These are phyloP conservation scores for Oidiodendron maius DNA, from an alignment of 495 filamentous ascomycete species.

Conservation along the genomic window DNA sequence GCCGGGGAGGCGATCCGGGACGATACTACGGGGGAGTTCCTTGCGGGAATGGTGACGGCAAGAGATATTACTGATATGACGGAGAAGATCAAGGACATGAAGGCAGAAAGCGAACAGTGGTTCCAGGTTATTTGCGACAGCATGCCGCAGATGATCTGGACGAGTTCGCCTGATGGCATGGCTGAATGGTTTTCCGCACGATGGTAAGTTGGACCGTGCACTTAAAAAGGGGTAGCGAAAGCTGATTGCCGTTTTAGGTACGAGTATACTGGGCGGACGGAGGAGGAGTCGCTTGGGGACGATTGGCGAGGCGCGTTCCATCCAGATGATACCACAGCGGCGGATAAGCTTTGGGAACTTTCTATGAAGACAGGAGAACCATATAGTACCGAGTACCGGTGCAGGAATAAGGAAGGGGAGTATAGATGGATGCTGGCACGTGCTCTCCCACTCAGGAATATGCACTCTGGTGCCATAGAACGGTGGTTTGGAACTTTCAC, in stretches of 20 bases:
- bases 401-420: constrained; percentile 50
- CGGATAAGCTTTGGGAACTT: constrained; percentile 45
- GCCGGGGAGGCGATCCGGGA: constrained; percentile 53
- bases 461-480: constrained; percentile 52
- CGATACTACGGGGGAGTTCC: constrained; percentile 55
- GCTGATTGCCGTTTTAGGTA: constrained; percentile 32
- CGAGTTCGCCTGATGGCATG: constrained; percentile 48
- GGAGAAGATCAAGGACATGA: constrained; percentile 53
- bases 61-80: constrained; percentile 58
- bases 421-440: constrained; percentile 69
- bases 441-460: constrained; percentile 56
- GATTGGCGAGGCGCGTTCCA: constrained; percentile 39
- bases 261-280: constrained; percentile 59
- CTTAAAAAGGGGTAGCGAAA: background rate
- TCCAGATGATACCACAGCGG: constrained; percentile 50
- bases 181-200: constrained; percentile 62
- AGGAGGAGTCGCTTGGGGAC: constrained; percentile 38
- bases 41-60: constrained; percentile 58
- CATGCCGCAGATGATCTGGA: constrained; percentile 68
- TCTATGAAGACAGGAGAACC: constrained; percentile 58
- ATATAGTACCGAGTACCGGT: constrained; percentile 63
- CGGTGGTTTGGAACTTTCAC: constrained; percentile 74
- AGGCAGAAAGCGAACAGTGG: constrained; percentile 54
- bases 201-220: constrained; percentile 32
- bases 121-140: constrained; percentile 66